Conservation (phyloP, 2,329 filamentous ascomycete species). For the Phyllachora maydis region DNA sequence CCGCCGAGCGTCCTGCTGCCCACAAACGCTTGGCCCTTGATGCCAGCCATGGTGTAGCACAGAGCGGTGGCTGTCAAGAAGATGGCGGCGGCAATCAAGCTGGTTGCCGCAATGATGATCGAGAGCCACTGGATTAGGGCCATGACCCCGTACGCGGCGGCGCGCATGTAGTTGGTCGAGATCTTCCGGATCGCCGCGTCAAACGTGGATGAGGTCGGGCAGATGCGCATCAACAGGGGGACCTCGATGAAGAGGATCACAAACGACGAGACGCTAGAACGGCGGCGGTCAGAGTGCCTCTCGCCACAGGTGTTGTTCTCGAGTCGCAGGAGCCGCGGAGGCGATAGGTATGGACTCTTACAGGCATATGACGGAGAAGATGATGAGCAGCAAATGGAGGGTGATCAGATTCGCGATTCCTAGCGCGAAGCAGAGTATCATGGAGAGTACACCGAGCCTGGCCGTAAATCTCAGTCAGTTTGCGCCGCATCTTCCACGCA, state of each 20-base stretch:
- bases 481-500: conserved; percentile 1
- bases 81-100: conserved; percentile 70
- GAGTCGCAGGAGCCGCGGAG: neutral
- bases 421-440: conserved; percentile 49
- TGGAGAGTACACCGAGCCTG: conserved; percentile 50
- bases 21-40: conserved; percentile 73
- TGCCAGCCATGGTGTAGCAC: conserved; percentile 62
- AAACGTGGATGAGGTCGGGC: conserved; percentile 80
- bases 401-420: conserved; percentile 49
- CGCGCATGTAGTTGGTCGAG: conserved; percentile 94
- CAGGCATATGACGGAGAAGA: conserved; percentile 31
- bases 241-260: conserved; percentile 76
- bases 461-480: conserved; percentile 1
- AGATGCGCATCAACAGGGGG: conserved; percentile 88
- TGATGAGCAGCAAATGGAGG: conserved; percentile 22
- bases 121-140: conserved; percentile 71
- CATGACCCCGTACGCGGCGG: conserved; percentile 68
- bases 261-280: conserved; percentile 41
- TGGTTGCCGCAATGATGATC: conserved; percentile 40
- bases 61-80: conserved; percentile 55
- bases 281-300: neutral
- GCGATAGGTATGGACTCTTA: conserved; percentile 13
- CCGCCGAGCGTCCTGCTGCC: conserved; percentile 94
- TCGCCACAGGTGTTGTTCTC: too few relatives aligned
- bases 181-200: conserved; percentile 78